Evolutionary conservation across 371 early-diverging fungal genomes (phyloP), one percentile per base, ranked within the genome.

Genomic region (Chytridium lagenaria): DNA sequence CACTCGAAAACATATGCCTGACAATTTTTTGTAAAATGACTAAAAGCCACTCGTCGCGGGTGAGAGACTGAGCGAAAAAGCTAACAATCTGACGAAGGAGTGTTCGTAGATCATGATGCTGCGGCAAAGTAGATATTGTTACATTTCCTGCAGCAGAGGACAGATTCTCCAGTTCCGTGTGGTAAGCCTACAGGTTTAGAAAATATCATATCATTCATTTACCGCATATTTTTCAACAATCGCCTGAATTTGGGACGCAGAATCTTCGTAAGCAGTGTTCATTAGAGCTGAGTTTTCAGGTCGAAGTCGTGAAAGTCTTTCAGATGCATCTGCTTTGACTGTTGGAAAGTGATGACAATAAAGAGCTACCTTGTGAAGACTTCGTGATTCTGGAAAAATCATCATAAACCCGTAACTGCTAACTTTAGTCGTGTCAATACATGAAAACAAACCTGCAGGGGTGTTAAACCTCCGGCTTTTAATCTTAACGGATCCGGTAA

Each of bases 11-110:
- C 65, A 97, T 78, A 19, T 91, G 77, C 73, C 91, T 89, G 7
- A 98, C 91, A 59, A 96, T 86, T 77, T 92, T 93, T 81, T 97
- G 95, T 0, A 95, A 90, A 80, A 95, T 91, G 15, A 89, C 83
- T 72, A 95, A 82, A 1, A 91, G 89, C 50, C 88, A 84, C 50
- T 94, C 96, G 31, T 93, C 94, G 2, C 90, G 89, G 64, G 88
- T 89, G 71, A 85, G 86, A 31, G 92, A 86, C 33, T 91, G 90
- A 15, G 86, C 70, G 10, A 91, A 88, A 28, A 92, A 71, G 23
- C 88, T 38, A 15, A 89, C 79, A 10, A 96, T 89, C 71, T 94
- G 91, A 15, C 90, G 87, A n/a, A 94, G 84, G 34, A 90, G 66
- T 30, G 82, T 73, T 28, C 91, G 86, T 52, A 95, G 89, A 55